Evolutionary conservation across 78 protist genomes (phyloP).

Genomic region (Isochrysis galbana): DNA sequence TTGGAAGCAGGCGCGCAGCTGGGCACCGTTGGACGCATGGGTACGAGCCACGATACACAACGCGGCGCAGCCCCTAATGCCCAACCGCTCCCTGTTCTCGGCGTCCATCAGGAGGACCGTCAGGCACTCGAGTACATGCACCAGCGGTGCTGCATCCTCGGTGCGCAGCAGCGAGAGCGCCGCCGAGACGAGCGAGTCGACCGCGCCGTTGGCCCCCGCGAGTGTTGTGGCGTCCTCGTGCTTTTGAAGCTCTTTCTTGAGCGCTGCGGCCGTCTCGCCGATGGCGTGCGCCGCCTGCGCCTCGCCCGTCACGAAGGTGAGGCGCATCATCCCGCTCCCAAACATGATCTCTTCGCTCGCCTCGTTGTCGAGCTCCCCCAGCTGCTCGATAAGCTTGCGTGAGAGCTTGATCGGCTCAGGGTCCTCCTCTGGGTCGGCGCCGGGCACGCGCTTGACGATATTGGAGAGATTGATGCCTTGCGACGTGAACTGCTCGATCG

Average conservation of each 20-base stretch:
- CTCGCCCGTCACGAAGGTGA: not conserved
- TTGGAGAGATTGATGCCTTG: conserved; percentile 39
- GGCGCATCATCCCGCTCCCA: not conserved
- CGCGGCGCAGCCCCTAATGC: not conserved
- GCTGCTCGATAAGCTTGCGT: not conserved
- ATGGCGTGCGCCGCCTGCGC: not conserved
- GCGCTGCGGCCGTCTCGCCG: not conserved
- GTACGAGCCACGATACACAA: not conserved
- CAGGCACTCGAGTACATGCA: not conserved
- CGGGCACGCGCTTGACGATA: conserved; percentile 24
- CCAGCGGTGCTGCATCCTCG: not conserved
- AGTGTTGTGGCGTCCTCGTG: not conserved
- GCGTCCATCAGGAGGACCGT: not conserved
- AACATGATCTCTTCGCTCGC: not conserved
- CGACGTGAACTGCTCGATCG: conserved; percentile 35
- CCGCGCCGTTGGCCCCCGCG: not conserved
- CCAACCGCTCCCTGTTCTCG: not conserved
- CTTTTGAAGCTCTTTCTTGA: not conserved
- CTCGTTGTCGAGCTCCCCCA: not conserved
- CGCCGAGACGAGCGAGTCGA: not conserved
- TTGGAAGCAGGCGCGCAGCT: not conserved
- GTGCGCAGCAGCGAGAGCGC: not conserved
- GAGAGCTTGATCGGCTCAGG: not conserved
- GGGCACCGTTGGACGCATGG: not conserved
- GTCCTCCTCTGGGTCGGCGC: conserved; percentile 20